Base-by-base conservation (phyloP, 2,329 filamentous ascomycete species). In the Diplodia intermedia region DNA sequence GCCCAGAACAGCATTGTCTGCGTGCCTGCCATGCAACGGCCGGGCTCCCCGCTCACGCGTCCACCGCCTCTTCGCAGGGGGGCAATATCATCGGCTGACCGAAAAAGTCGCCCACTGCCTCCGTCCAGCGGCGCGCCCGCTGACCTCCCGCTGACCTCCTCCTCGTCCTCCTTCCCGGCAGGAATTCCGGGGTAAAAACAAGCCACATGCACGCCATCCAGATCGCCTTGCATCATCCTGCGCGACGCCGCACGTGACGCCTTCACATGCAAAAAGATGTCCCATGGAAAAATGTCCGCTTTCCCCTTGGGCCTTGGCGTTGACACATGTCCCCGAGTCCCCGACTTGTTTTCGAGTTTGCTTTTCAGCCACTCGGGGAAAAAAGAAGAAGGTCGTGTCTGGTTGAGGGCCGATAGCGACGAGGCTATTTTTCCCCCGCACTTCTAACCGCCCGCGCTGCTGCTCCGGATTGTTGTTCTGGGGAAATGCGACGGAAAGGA, bases 121-220 rank as follows among this genome's bases (percentile, higher is more conserved):
- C 26, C 50, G 20, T 14, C 15, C 20, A 36, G 20, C 11, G 36
- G 36, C 56, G 43, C 57, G 26, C 26, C 57, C 43, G 57, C 57
- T 62, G 57, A 62, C 57, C 57, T 43, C 40, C 57, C 43, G 57
- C 57, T 62, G 57, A 62, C 57, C 57, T 43, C 40, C 36, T 38
- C 26, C 26, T 26, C 26, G n/a, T n/a, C n/a, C n/a, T 33, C 31
- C 33, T 11, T 9, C 26, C 23, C 55, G 60, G 43, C 29, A 52
- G 43, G 47, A 63, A 63, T 63, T 63, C 60, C 60, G 60, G 60
- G 60, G 60, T 52, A 63, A 38, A 33, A 11, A 12, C 36, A 38
- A 63, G 60, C 60, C 60, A 63, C 60, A 50, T 63, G 60, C 60
- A 63, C 40, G 60, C 60, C 60, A 63, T 52, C 20, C 43, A 63